These are phyloP conservation scores for Lactifluus pinguis DNA, from an alignment of 768 basidiomycete species.

Conservation along the genomic window DNA sequence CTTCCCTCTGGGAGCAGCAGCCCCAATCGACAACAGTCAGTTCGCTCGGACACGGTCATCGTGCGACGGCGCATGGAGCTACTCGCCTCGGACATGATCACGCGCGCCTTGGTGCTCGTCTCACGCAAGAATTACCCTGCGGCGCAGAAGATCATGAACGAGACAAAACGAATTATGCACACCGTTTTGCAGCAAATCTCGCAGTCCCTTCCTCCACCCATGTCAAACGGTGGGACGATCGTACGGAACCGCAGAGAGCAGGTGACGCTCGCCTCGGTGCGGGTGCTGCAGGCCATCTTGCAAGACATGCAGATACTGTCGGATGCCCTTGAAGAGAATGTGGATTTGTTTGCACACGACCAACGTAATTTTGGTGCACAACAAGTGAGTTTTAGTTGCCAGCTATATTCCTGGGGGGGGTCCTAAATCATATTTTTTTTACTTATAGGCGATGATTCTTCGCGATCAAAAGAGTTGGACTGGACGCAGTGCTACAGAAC, in stretches of 20 bases:
- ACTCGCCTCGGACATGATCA: conserved; percentile 95
- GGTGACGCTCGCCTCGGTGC: conserved; percentile 59
- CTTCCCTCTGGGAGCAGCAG: conserved; percentile 40
- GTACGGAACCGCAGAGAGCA: conserved; percentile 71
- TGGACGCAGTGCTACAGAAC: conserved; percentile 81
- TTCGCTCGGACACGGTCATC: conserved; percentile 71
- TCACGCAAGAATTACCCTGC: conserved; percentile 85
- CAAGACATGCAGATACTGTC: conserved; percentile 80
- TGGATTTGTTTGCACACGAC: conserved; percentile 86
- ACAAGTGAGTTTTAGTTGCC: conserved; percentile 48
- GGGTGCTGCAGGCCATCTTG: conserved; percentile 76
- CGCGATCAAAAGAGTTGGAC: conserved; percentile 97
- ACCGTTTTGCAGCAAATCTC: conserved; percentile 83
- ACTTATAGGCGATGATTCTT: conserved; percentile 80
- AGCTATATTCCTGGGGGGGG: background rate
- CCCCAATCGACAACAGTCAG: conserved; percentile 28
- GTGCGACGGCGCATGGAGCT: conserved; percentile 95
- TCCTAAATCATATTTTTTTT: background rate
- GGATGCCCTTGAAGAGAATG: conserved; percentile 86
- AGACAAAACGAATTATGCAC: conserved; percentile 87
- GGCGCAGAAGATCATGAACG: conserved; percentile 81
- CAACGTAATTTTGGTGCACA: conserved; percentile 95
- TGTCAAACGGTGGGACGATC: conserved; percentile 32
- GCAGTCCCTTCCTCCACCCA: conserved; percentile 55
- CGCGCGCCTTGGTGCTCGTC: conserved; percentile 85